Conservation (phyloP, 2,329 filamentous ascomycete genomes). For the Macrophomina phaseolina region DNA sequence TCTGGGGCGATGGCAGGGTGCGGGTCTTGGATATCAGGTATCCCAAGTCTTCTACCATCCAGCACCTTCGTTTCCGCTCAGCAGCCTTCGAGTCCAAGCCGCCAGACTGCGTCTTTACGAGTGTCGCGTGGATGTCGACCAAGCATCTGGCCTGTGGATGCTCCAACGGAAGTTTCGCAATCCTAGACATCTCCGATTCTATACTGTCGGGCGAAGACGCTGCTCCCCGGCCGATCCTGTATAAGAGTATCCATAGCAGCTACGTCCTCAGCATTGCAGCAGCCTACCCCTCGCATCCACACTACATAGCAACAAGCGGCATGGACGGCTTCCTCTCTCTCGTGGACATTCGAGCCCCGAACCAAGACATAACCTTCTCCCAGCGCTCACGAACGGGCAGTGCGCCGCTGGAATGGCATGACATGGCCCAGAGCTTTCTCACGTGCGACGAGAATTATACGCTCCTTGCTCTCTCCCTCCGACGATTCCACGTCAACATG, state of each 20-base stretch:
- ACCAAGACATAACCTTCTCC: constrained; percentile 51
- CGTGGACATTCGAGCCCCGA: constrained; percentile 58
- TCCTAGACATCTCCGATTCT: constrained; percentile 57
- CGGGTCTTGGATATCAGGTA: constrained; percentile 58
- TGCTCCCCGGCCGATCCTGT: constrained; percentile 48
- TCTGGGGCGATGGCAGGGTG: constrained; percentile 64
- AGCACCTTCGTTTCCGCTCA: constrained; percentile 50
- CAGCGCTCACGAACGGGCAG: constrained; percentile 58
- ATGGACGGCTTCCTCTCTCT: constrained; percentile 63
- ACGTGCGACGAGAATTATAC: constrained; percentile 61
- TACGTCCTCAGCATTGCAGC: constrained; percentile 56
- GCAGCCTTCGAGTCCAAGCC: constrained; percentile 59
- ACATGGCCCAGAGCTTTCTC: constrained; percentile 60
- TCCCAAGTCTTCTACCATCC: constrained; percentile 27
- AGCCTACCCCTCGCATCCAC: constrained; percentile 60
- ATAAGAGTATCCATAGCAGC: constrained; percentile 50
- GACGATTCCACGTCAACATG: constrained; percentile 58
- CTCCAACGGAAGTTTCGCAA: constrained; percentile 61
- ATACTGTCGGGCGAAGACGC: constrained; percentile 25
- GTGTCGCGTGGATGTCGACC: constrained; percentile 62
- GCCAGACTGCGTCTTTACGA: constrained; percentile 61
- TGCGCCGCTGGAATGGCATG: constrained; percentile 59
- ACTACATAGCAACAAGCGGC: constrained; percentile 58
- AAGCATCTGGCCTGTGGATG: constrained; percentile 61
- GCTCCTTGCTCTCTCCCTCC: constrained; percentile 55